phyloP scores from a whole-genome alignment of 345 rosid species.

The Melaleuca alternifolia region DNA sequence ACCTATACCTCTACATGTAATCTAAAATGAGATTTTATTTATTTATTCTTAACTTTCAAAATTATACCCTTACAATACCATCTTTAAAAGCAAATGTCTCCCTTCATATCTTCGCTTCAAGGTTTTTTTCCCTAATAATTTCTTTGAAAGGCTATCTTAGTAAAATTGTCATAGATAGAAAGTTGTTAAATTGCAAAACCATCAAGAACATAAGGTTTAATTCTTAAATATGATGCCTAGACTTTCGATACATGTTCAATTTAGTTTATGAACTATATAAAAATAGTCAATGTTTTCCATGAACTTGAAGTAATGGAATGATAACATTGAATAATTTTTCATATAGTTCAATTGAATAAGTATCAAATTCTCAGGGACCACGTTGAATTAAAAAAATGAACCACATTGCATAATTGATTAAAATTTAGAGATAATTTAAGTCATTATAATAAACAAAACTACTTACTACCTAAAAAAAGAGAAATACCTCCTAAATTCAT shows the following conservation, averaged over 20 bases:
- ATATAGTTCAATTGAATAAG: too few species aligned
- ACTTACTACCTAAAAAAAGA: neutral
- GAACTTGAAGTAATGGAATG: too few species aligned
- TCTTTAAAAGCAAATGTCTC: neutral
- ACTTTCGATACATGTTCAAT: too few species aligned
- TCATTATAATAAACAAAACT: neutral
- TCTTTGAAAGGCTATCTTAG: neutral
- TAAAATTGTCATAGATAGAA: neutral
- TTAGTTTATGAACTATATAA: too few species aligned
- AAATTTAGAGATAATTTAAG: too few species aligned
- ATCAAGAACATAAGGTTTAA: neutral
- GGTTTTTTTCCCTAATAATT: neutral
- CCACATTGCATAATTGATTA: too few species aligned
- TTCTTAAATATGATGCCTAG: too few species aligned
- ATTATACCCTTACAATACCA: neutral
- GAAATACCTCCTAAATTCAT: neutral
- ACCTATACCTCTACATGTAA: neutral
- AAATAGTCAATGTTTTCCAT: too few species aligned
- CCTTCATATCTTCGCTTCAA: neutral
- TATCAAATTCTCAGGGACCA: too few species aligned
- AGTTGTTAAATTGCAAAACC: neutral
- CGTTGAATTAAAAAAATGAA: too few species aligned
- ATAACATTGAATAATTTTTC: too few species aligned
- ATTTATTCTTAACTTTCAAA: neutral
- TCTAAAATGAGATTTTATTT: neutral